Evolutionary conservation across 345 rosid species (phyloP).

Genomic region (Chamaenerion angustifolium): DNA sequence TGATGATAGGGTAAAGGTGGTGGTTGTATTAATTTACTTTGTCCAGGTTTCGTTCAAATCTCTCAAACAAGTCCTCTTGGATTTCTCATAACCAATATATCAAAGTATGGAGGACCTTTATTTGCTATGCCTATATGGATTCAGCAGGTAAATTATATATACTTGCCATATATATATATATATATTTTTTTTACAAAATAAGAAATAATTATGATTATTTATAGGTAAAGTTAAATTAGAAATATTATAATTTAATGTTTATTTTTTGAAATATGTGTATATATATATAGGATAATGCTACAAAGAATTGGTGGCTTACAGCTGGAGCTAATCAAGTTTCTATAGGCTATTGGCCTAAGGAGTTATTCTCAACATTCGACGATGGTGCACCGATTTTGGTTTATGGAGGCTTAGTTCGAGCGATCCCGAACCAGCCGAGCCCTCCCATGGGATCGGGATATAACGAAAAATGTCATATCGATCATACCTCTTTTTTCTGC

Average conservation of each 20-base stretch:
- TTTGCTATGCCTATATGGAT: neutral
- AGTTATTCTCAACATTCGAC: neutral
- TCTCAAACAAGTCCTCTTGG: neutral
- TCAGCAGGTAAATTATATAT: too few relatives aligned
- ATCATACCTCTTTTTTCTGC: too few relatives aligned
- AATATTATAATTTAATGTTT: too few relatives aligned
- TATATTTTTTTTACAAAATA: too few relatives aligned
- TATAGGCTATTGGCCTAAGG: slow-evolving; percentile 4
- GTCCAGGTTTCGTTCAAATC: neutral
- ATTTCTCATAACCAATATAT: neutral
- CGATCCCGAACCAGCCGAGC: neutral
- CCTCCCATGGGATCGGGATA: neutral
- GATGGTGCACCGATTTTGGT: neutral
- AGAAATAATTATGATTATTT: too few relatives aligned
- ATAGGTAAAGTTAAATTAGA: too few relatives aligned
- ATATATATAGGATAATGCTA: neutral
- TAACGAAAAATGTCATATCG: too few relatives aligned
- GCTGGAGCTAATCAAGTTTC: neutral
- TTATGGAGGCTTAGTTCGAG: neutral
- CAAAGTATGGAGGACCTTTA: neutral
- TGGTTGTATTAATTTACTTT: neutral
- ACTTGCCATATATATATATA: too few relatives aligned
- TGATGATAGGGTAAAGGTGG: neutral
- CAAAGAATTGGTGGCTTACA: neutral
- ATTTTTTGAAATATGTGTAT: too few relatives aligned